Conservation (phyloP, 768 basidiomycete genomes). For the Kwoniella bestiolae region DNA sequence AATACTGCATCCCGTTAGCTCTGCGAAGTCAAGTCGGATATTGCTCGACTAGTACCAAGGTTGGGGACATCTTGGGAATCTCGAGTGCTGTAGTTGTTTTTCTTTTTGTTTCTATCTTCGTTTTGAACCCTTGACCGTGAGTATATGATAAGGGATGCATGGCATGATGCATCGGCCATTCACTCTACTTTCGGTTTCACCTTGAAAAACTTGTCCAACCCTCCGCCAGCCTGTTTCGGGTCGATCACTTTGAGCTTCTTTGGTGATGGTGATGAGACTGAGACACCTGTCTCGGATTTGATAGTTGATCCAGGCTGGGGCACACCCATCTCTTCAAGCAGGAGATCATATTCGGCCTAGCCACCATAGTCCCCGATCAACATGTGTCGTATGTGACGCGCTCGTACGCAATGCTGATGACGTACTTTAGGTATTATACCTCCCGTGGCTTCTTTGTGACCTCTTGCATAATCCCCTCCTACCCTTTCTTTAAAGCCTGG, state of each 20-base stretch:
- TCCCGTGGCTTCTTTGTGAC: slow-evolving; percentile 63
- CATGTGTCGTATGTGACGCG: not conserved
- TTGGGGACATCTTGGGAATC: slow-evolving; percentile 20
- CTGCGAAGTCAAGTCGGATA: not conserved
- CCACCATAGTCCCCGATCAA: not conserved
- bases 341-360: slow-evolving; percentile 42
- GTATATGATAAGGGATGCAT: not conserved
- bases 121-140: not conserved
- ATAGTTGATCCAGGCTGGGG: slow-evolving; percentile 21
- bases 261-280: not conserved
- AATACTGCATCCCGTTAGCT: slow-evolving; percentile 2
- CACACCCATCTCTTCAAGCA: slow-evolving; percentile 44
- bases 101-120: not conserved
- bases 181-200: slow-evolving; percentile 14
- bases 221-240: slow-evolving; percentile 29
- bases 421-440: slow-evolving; percentile 61
- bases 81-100: slow-evolving; percentile 20
- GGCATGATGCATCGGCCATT: not conserved
- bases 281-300: slow-evolving; percentile 7
- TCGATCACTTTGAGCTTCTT: slow-evolving; percentile 37
- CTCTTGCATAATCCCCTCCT: slow-evolving; percentile 62
- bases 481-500: slow-evolving; percentile 59
- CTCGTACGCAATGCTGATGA: not conserved
- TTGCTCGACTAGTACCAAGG: slow-evolving; percentile 21
- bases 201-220: slow-evolving; percentile 41